Evolutionary conservation across 495 filamentous ascomycete species (phyloP), one percentile per base, ranked within the genome.

Genomic region (Apodospora peruviana): DNA sequence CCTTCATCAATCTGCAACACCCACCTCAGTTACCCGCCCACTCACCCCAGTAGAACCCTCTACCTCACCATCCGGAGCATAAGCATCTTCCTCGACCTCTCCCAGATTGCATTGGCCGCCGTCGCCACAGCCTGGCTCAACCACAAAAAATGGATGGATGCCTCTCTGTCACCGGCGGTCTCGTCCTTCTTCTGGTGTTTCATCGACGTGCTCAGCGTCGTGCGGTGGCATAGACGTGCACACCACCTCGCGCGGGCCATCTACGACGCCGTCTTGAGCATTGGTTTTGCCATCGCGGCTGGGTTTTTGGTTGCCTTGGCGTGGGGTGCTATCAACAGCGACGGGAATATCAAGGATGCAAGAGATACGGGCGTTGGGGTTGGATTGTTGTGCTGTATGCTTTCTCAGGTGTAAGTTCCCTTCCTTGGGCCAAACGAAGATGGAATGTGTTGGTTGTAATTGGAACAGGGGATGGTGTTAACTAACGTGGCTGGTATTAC

Each of bases 91-190:
- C n/a, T n/a, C n/a, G n/a, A n/a, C n/a, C n/a, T n/a, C n/a, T n/a
- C n/a, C n/a, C n/a, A n/a, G n/a, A n/a, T n/a, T n/a, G n/a, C n/a
- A n/a, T n/a, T n/a, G n/a, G n/a, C n/a, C n/a, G n/a, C n/a, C n/a
- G n/a, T n/a, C n/a, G n/a, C n/a, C n/a, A n/a, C n/a, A n/a, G n/a
- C n/a, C n/a, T n/a, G n/a, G n/a, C n/a, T n/a, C n/a, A n/a, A n/a
- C n/a, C n/a, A n/a, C n/a, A 23, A 29, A n/a, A 40, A 16, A 17
- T 51, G 48, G 48, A 29, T 43, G 35, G 42, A 51, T 22, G 19
- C 41, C 2, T n/a, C 10, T 14, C 24, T 51, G 20, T 51, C 48
- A 11, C 48, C 48, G 29, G 48, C 48, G 3, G 40, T 44, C 29
- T 12, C 48, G n/a, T 29, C 29, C 2, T 16, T 51, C 8, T 21